Evolutionary conservation across 495 filamentous ascomycete species (phyloP).

Genomic region (Pseudomonodictys pantanalensis): DNA sequence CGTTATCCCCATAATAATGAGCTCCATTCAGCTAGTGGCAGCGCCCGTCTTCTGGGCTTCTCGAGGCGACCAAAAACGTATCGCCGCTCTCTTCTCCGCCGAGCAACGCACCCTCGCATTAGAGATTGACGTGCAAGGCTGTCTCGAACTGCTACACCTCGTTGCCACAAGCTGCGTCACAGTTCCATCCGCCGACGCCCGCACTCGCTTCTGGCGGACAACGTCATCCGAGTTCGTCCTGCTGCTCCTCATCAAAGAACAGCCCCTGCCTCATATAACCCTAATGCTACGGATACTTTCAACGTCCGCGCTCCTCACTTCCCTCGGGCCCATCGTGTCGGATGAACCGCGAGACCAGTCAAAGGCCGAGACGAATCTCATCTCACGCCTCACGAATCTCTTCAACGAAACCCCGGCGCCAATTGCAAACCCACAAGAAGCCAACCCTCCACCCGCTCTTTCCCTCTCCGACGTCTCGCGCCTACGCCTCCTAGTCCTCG

Average conservation of each 20-base stretch:
- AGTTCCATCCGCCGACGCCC: conserved; percentile 37
- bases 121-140: conserved; percentile 55
- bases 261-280: conserved; percentile 56
- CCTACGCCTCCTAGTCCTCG: conserved; percentile 57
- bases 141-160: conserved; percentile 56
- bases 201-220: conserved; percentile 57
- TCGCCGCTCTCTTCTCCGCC: conserved; percentile 56
- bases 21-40: conserved; percentile 38
- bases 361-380: conserved; percentile 58
- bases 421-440: background rate
- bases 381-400: conserved; percentile 60
- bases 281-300: conserved; percentile 56
- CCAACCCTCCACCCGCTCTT: too few species aligned
- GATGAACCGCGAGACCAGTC: conserved; percentile 41
- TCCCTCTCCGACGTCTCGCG: background rate
- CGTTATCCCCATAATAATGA: conserved; percentile 49
- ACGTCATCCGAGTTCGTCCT: conserved; percentile 63
- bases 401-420: background rate
- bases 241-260: conserved; percentile 55
- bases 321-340: conserved; percentile 58
- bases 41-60: conserved; percentile 31
- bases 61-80: conserved; percentile 31
- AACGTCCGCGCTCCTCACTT: conserved; percentile 55
- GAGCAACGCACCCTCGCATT: conserved; percentile 46
- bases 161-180: conserved; percentile 54